Evolutionary conservation across 352 stramenopile genomes (phyloP).

Genomic region (Phytophthora melonis): DNA sequence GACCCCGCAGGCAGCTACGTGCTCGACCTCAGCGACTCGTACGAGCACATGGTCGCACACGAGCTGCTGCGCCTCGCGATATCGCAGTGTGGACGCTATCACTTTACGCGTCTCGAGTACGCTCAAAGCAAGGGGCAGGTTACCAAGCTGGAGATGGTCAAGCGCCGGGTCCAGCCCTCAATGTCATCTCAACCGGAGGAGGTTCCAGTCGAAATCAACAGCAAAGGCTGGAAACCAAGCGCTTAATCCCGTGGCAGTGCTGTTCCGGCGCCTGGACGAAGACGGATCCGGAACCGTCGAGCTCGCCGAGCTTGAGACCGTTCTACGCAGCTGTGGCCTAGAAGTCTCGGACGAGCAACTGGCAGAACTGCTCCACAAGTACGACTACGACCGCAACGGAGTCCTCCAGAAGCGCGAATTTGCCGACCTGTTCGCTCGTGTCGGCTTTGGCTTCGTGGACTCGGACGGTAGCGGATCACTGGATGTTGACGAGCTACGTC

Average conservation of each 20-base stretch:
- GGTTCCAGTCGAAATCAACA: neutral
- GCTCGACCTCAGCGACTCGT: conserved; percentile 72
- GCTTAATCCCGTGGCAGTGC: conserved; percentile 35
- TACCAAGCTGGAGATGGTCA: conserved; percentile 33
- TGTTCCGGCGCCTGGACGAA: conserved; percentile 63
- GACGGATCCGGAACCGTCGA: conserved; percentile 61
- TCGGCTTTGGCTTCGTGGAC: conserved; percentile 72
- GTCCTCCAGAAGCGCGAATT: conserved; percentile 59
- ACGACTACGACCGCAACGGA: conserved; percentile 65
- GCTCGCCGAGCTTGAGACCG: conserved; percentile 43
- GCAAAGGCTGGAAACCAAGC: neutral
- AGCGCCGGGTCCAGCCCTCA: conserved; percentile 18
- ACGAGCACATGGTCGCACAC: conserved; percentile 79
- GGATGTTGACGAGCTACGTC: conserved; percentile 55
- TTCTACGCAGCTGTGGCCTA: conserved; percentile 48
- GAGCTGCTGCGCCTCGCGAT: conserved; percentile 75
- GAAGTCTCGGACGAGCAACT: conserved; percentile 48
- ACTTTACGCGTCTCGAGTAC: conserved; percentile 68
- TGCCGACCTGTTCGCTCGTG: conserved; percentile 62
- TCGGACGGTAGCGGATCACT: conserved; percentile 62
- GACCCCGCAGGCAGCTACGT: conserved; percentile 67
- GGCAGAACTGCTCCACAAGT: conserved; percentile 46
- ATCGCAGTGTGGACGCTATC: conserved; percentile 51
- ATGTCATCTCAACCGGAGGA: neutral
- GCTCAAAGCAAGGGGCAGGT: conserved; percentile 10